These are phyloP conservation scores for Leccinum broughii DNA, from an alignment of 768 basidiomycete species.

Conservation along the genomic window DNA sequence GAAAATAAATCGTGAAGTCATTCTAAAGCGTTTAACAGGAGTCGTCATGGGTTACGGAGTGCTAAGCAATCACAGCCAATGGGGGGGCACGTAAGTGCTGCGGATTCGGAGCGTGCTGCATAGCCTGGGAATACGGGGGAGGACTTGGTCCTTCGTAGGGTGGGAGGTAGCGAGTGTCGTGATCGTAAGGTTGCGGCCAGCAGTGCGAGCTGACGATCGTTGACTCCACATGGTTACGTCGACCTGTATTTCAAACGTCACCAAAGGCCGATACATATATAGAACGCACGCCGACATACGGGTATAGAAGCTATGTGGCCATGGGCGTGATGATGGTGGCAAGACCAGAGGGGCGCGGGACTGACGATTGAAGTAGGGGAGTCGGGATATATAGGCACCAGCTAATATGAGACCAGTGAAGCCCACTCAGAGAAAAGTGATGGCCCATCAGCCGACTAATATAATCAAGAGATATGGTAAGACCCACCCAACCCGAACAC, in stretches of 20 bases:
- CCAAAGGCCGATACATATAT: neutral
- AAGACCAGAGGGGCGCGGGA: neutral
- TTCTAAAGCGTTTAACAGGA: neutral
- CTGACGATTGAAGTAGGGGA: neutral
- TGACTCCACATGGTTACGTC: slow-evolving; percentile 7
- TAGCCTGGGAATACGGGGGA: slow-evolving; percentile 11
- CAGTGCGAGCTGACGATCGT: neutral
- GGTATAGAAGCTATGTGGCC: neutral
- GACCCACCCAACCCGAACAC: slow-evolving; percentile 18
- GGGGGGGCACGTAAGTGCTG: slow-evolving; percentile 1
- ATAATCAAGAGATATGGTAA: neutral
- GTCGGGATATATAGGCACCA: slow-evolving; percentile 3
- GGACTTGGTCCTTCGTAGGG: slow-evolving; percentile 13
- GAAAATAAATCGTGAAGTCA: neutral
- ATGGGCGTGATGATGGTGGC: neutral
- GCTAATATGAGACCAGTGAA: slow-evolving; percentile 14
- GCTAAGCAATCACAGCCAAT: neutral
- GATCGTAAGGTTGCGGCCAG: neutral
- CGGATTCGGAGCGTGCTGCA: neutral
- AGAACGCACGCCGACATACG: slow-evolving; percentile 2
- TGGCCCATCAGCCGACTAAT: neutral
- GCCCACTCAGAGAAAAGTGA: slow-evolving; percentile 4
- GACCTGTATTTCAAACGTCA: neutral
- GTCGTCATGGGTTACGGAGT: neutral
- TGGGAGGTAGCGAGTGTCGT: neutral